These are phyloP conservation scores for Teunomyces cretensis DNA, from an alignment of 805 yeast species.

Conservation along the genomic window DNA sequence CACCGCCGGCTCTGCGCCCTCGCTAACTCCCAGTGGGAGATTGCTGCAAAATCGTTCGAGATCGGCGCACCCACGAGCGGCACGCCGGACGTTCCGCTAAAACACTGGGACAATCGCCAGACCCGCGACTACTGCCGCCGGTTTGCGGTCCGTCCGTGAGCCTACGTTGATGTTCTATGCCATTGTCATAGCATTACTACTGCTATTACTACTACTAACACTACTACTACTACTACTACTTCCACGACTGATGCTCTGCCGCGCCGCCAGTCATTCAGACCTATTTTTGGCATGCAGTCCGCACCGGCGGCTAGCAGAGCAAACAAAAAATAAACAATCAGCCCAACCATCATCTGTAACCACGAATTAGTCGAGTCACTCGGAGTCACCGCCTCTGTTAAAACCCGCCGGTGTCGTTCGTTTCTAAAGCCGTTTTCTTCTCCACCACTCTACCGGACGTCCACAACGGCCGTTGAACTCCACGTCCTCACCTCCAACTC, in stretches of 20 bases:
- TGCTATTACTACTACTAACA: too few relatives aligned
- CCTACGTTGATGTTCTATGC: too few relatives aligned
- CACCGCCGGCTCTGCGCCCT: slow-evolving; percentile 9
- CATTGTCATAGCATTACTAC: too few relatives aligned
- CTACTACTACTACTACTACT: too few relatives aligned
- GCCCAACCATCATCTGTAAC: not conserved
- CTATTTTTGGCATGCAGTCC: too few relatives aligned
- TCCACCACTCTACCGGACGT: too few relatives aligned
- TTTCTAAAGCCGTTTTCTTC: not conserved
- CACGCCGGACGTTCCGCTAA: slow-evolving; percentile 15
- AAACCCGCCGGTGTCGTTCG: too few relatives aligned
- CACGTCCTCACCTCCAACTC: too few relatives aligned
- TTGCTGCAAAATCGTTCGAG: slow-evolving; percentile 9
- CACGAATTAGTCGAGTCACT: not conserved
- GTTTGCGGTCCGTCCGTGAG: slow-evolving; percentile 17
- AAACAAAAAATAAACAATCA: not conserved
- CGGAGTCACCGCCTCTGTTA: not conserved
- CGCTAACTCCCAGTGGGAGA: slow-evolving; percentile 11
- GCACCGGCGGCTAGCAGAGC: not conserved
- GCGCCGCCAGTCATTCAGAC: too few relatives aligned
- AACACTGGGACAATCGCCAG: slow-evolving; percentile 38
- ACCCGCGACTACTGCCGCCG: slow-evolving; percentile 31
- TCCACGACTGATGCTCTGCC: too few relatives aligned
- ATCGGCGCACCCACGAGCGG: slow-evolving; percentile 19
- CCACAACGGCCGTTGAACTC: too few relatives aligned